Evolutionary conservation across 2,329 filamentous ascomycete genomes (phyloP).

Genomic region (Chaetothyriales sp.): DNA sequence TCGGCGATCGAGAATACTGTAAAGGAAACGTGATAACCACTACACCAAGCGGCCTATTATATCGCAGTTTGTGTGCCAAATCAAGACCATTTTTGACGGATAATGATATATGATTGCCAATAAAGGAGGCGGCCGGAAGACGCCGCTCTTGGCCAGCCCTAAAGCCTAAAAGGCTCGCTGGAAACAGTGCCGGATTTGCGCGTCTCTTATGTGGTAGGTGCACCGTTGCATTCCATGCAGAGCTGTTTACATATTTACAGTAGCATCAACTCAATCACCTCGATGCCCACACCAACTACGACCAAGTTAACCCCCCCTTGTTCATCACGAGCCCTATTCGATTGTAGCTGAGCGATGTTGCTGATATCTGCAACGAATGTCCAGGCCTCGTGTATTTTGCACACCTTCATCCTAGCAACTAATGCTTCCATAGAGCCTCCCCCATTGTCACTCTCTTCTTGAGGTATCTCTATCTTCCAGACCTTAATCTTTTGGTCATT

Average conservation of each 20-base stretch:
- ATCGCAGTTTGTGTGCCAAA: neutral
- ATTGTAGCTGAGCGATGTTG: conserved; percentile 5
- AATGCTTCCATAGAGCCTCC: neutral
- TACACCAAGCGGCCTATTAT: conserved; percentile 1
- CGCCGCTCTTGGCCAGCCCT: too few species aligned
- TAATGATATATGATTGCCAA: neutral
- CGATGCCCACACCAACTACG: conserved; percentile 16
- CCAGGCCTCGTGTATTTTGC: conserved; percentile 8
- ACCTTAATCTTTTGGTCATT: conserved; percentile 36
- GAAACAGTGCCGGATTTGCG: too few species aligned
- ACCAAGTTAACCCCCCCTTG: conserved; percentile 4
- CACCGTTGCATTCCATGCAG: neutral
- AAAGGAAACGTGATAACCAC: conserved; percentile 3
- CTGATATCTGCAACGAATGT: conserved; percentile 17
- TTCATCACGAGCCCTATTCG: neutral
- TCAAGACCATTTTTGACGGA: neutral
- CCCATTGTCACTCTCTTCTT: conserved; percentile 1
- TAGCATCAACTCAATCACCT: conserved; percentile 2
- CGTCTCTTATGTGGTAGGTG: too few species aligned
- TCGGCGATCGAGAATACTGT: neutral
- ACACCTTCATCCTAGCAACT: conserved; percentile 7
- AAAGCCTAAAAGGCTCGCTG: too few species aligned
- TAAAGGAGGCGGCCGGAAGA: too few species aligned
- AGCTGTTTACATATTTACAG: neutral
- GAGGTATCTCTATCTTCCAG: conserved; percentile 26